A percentile compares a stretch with the other conserved stretches of the same genome.
These are phyloP conservation scores for Auricularia sp. DNA, from an alignment of 768 basidiomycete species.

Conservation along the genomic window DNA sequence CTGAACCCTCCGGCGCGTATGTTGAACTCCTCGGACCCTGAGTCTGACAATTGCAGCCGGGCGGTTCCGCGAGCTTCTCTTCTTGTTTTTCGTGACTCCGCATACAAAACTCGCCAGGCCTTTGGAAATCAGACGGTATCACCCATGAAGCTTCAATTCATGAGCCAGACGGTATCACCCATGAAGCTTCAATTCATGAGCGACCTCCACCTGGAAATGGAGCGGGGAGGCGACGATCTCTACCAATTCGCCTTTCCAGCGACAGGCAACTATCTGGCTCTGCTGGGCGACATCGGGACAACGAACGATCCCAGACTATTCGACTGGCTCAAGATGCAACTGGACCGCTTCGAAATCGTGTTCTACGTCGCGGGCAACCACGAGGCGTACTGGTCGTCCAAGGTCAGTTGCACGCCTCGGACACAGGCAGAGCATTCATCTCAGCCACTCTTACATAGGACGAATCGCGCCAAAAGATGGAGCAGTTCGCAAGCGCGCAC, in stretches of 20 bases:
- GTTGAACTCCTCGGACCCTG: too few species aligned
- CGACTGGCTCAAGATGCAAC: constrained; percentile 22
- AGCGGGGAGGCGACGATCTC: constrained; percentile 7
- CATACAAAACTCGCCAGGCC: too few species aligned
- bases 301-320: constrained; percentile 23
- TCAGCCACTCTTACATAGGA: constrained; percentile 4
- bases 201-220: constrained; percentile 23
- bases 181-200: constrained; percentile 19
- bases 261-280: constrained; percentile 19
- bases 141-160: constrained; percentile 14
- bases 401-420: background rate
- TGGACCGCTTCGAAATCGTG: constrained; percentile 20
- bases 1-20: too few species aligned
- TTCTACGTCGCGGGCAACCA: constrained; percentile 30
- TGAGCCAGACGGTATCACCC: constrained; percentile 9
- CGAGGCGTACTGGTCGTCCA: constrained; percentile 10
- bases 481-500: background rate
- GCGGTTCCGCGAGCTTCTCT: too few species aligned
- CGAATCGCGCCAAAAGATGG: constrained; percentile 8
- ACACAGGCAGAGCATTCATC: too few species aligned
- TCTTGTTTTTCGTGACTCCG: too few species aligned
- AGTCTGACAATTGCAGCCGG: too few species aligned
- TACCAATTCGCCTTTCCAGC: constrained; percentile 20
- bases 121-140: too few species aligned
- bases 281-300: constrained; percentile 30